Conservation (phyloP, 192 early-diverging fungal species). For the Umbelopsis sp. region DNA sequence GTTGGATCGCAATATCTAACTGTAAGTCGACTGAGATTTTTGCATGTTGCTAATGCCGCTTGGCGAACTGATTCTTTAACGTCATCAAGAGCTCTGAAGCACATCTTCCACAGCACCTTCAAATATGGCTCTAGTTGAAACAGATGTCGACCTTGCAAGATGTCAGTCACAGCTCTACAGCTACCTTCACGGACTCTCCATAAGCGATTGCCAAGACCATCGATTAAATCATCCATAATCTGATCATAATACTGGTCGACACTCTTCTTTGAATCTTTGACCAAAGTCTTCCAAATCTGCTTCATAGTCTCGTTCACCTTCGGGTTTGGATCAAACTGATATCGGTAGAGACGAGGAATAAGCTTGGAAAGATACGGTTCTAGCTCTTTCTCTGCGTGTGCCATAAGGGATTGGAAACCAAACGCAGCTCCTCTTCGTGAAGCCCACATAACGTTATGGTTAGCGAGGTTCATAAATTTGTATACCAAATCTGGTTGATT, state of each 20-base stretch:
- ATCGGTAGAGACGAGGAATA: conserved; percentile 85
- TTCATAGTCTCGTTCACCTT: conserved; percentile 88
- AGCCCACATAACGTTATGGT: conserved; percentile 91
- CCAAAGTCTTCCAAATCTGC: conserved; percentile 83
- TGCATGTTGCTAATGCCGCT: conserved; percentile 80
- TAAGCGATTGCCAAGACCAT: conserved; percentile 73
- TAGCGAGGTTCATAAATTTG: conserved; percentile 91
- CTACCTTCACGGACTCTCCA: conserved; percentile 90
- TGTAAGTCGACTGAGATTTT: conserved; percentile 77
- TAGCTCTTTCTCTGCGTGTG: conserved; percentile 77
- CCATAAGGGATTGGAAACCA: conserved; percentile 82
- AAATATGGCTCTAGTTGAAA: conserved; percentile 75
- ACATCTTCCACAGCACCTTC: conserved; percentile 86
- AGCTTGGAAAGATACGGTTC: conserved; percentile 76
- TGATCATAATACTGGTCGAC: conserved; percentile 75
- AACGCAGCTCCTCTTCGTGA: conserved; percentile 86
- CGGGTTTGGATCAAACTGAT: conserved; percentile 89
- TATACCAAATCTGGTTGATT: conserved; percentile 94
- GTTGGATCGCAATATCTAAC: conserved; percentile 84
- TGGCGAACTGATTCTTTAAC: conserved; percentile 91
- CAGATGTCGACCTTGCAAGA: conserved; percentile 68
- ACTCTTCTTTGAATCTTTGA: conserved; percentile 67
- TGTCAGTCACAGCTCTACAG: conserved; percentile 71
- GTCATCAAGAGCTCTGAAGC: conserved; percentile 89
- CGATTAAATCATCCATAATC: conserved; percentile 82